These are phyloP conservation scores for Coffea humblotiana DNA, from an alignment of 305 asterid genomes.

Conservation along the genomic window DNA sequence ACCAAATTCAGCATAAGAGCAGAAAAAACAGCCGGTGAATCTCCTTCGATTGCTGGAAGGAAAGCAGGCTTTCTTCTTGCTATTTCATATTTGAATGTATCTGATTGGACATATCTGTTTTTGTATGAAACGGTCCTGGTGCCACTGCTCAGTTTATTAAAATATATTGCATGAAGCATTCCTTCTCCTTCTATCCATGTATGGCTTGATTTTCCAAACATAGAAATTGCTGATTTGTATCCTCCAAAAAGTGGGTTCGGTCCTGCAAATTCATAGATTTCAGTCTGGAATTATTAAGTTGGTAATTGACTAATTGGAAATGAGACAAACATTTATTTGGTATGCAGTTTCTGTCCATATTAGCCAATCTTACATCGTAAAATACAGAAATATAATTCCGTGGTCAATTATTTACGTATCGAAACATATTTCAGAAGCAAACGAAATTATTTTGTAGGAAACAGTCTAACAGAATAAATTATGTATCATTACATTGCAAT, in stretches of 20 bases:
- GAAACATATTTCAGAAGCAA: no score
- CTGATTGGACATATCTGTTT: constrained; percentile 47
- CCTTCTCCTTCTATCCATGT: constrained; percentile 73
- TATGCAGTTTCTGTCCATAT: no score
- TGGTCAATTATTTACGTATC: no score
- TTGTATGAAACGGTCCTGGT: constrained; percentile 37
- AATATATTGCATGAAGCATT: constrained; percentile 62
- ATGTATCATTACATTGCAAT: no score
- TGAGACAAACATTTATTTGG: no score
- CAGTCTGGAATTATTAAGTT: neutral
- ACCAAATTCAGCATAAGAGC: constrained; percentile 22
- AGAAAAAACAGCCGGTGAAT: constrained; percentile 37
- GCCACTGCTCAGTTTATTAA: constrained; percentile 26
- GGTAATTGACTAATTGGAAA: neutral
- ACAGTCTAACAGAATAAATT: no score
- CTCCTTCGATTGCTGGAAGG: constrained; percentile 64
- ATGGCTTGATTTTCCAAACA: constrained; percentile 55
- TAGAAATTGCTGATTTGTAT: constrained; percentile 42
- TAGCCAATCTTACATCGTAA: no score
- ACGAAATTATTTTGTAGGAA: no score
- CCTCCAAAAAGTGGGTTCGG: constrained; percentile 62
- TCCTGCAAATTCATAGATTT: constrained; percentile 27
- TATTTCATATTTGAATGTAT: constrained; percentile 40
- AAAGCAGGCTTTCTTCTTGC: constrained; percentile 39
- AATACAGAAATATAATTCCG: no score